A percentile compares a stretch with the other conserved stretches of the same genome.
phyloP scores from a whole-genome alignment of 108 stramenopile species.

The Nitzschia putrida region DNA sequence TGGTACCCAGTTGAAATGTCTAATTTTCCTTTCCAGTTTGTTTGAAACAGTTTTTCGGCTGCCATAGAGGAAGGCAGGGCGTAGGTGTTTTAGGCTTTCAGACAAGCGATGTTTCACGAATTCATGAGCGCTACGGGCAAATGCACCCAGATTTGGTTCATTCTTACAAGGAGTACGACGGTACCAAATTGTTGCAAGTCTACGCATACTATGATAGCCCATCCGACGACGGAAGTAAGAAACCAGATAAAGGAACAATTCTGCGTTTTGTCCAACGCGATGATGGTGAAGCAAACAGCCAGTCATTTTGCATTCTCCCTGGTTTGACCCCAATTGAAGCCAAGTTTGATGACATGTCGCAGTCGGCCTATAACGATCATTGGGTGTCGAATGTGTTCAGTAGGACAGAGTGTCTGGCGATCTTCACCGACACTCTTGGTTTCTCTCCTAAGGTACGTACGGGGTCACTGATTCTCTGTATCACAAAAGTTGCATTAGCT shows the following conservation, averaged over 20 bases:
- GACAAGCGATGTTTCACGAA: slow-evolving; percentile 51
- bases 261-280: slow-evolving; percentile 75
- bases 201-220: slow-evolving; percentile 68
- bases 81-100: slow-evolving; percentile 77
- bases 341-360: slow-evolving; percentile 52
- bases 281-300: neutral
- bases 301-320: slow-evolving; percentile 46
- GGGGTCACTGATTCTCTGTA: neutral
- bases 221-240: slow-evolving; percentile 19
- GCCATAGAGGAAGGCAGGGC: slow-evolving; percentile 63
- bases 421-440: slow-evolving; percentile 74
- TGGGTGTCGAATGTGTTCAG: slow-evolving; percentile 77
- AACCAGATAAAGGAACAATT: slow-evolving; percentile 69
- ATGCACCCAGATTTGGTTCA: slow-evolving; percentile 68
- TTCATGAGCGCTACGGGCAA: slow-evolving; percentile 50
- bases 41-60: slow-evolving; percentile 53
- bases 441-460: slow-evolving; percentile 68
- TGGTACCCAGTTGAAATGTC: neutral
- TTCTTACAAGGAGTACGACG: slow-evolving; percentile 28
- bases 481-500: slow-evolving; percentile 23
- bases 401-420: slow-evolving; percentile 78
- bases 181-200: slow-evolving; percentile 67
- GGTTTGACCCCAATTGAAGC: slow-evolving; percentile 65
- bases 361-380: slow-evolving; percentile 84
- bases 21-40: too few relatives aligned